phyloP scores from a whole-genome alignment of 139 green algal genomes.

The Coelastrella sp. region DNA sequence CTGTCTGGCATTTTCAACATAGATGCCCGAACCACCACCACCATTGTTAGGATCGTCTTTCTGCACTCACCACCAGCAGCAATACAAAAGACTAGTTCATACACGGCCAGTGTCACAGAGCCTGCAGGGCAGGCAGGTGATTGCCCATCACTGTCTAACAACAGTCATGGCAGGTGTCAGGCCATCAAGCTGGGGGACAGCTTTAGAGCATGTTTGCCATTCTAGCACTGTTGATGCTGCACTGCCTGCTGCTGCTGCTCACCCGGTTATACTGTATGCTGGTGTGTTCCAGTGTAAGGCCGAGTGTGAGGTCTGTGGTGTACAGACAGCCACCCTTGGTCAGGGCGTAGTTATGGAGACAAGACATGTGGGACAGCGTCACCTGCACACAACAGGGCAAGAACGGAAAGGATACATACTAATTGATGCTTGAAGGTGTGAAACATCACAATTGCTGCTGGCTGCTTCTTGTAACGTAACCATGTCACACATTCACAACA shows the following conservation, averaged over 20 bases:
- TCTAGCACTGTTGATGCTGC: not conserved
- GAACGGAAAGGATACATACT: too few species aligned
- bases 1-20: not conserved
- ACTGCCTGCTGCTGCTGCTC: not conserved
- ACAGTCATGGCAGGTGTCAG: not conserved
- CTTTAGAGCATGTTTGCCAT: not conserved
- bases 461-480: too few species aligned
- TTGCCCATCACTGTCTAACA: not conserved
- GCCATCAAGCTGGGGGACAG: too few species aligned
- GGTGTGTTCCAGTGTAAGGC: not conserved
- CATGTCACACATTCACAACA: too few species aligned
- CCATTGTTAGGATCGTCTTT: not conserved
- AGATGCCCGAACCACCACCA: not conserved
- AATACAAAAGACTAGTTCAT: not conserved
- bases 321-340: slow-evolving; percentile 6
- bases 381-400: not conserved
- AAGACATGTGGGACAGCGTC: not conserved
- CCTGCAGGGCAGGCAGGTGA: not conserved
- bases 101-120: not conserved
- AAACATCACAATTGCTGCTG: too few species aligned
- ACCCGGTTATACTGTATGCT: not conserved
- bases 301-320: not conserved
- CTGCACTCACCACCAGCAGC: not conserved
- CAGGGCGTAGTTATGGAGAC: not conserved
- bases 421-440: too few species aligned